Conservation (phyloP, 768 basidiomycete genomes). For the Lactarius sp. region DNA sequence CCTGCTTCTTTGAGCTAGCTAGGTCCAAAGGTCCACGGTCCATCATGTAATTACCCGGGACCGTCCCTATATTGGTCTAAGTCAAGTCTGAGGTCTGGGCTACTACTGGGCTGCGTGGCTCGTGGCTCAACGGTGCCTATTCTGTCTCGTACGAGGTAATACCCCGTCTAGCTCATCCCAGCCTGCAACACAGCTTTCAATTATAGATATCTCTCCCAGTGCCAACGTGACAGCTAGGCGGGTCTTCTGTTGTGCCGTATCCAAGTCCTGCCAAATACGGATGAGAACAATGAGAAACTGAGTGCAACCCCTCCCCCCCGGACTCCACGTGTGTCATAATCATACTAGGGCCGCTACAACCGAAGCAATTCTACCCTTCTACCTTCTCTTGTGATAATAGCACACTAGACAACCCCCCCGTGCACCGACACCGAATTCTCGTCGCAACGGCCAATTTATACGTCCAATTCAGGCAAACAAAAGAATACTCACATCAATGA, state of each 20-base stretch:
- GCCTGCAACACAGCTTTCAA: slow-evolving; percentile 21
- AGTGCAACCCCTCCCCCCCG: background rate
- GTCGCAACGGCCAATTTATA: slow-evolving; percentile 13
- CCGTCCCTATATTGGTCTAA: slow-evolving; percentile 3
- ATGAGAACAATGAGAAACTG: slow-evolving; percentile 23
- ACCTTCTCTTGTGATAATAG: slow-evolving; percentile 9
- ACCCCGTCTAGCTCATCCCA: slow-evolving; percentile 18
- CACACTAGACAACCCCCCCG: slow-evolving; percentile 2
- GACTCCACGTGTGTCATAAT: slow-evolving; percentile 10
- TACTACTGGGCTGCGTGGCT: background rate
- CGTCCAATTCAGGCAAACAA: slow-evolving; percentile 16
- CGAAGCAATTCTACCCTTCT: background rate
- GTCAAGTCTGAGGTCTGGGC: background rate
- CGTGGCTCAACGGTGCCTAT: slow-evolving; percentile 10
- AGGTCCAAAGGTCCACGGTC: slow-evolving; percentile 19
- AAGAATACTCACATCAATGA: slow-evolving; percentile 24
- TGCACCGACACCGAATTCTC: slow-evolving; percentile 3
- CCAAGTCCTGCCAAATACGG: slow-evolving; percentile 22
- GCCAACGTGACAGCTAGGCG: slow-evolving; percentile 20
- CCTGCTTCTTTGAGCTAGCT: slow-evolving; percentile 7
- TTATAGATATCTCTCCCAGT: slow-evolving; percentile 23
- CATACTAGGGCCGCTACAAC: background rate
- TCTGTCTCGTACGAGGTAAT: background rate
- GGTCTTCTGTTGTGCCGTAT: slow-evolving; percentile 11
- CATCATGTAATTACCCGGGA: slow-evolving; percentile 1